Conservation (phyloP, 2,329 filamentous ascomycete genomes). For the Paradendryphiella salina region DNA sequence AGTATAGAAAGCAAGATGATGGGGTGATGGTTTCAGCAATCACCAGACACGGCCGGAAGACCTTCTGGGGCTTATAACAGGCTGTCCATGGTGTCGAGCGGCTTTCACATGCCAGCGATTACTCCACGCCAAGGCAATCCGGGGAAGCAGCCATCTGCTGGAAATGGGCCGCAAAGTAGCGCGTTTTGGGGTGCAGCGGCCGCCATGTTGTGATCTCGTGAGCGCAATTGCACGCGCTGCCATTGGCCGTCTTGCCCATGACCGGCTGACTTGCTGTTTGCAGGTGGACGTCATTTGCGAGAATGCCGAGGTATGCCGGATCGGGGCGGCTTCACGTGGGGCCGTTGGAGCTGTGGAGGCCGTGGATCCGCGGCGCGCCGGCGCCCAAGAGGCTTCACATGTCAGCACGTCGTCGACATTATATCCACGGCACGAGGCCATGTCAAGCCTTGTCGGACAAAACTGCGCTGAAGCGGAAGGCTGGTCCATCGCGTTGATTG, state of each 20-base stretch:
- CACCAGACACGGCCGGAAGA: slow-evolving; percentile 27
- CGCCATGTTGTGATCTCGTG: slow-evolving; percentile 37
- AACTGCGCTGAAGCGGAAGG: neutral
- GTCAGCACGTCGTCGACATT: slow-evolving; percentile 18
- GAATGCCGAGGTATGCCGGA: slow-evolving; percentile 35
- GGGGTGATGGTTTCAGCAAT: slow-evolving; percentile 2
- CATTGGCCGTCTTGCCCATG: slow-evolving; percentile 32
- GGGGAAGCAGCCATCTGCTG: slow-evolving; percentile 26
- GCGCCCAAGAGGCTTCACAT: slow-evolving; percentile 13
- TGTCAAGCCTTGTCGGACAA: neutral
- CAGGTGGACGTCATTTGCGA: slow-evolving; percentile 35
- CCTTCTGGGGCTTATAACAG: slow-evolving; percentile 29
- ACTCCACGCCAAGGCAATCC: slow-evolving; percentile 34
- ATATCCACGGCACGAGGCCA: neutral
- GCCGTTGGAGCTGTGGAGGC: neutral
- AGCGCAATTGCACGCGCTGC: slow-evolving; percentile 23
- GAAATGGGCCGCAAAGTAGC: slow-evolving; percentile 30
- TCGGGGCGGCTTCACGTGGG: slow-evolving; percentile 19
- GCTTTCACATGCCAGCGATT: slow-evolving; percentile 46
- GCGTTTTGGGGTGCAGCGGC: slow-evolving; percentile 28
- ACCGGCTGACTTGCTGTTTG: slow-evolving; percentile 32
- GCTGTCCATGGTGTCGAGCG: slow-evolving; percentile 20
- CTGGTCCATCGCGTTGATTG: neutral
- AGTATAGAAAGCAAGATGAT: slow-evolving; percentile 1
- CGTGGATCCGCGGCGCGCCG: slow-evolving; percentile 1